Percentiles rank a stretch among this genome's conserved stretches.
These are phyloP conservation scores for Aureoboletus auriporus DNA, from an alignment of 768 basidiomycete genomes.

Conservation along the genomic window DNA sequence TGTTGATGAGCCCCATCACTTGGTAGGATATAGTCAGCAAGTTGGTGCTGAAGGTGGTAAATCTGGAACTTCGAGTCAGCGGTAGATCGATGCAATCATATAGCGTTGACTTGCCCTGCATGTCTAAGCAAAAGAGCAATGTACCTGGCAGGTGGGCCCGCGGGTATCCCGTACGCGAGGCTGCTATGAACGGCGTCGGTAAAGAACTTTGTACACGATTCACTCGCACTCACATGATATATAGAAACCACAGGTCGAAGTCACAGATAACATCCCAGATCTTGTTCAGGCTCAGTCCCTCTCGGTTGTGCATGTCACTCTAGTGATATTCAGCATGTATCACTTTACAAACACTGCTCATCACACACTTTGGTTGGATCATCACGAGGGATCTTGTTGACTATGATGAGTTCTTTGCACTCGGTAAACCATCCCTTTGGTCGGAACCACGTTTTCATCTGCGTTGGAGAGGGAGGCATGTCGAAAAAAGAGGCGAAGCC, in stretches of 20 bases:
- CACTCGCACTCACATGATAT: slow-evolving; percentile 37
- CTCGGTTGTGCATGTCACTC: slow-evolving; percentile 65
- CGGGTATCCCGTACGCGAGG: slow-evolving; percentile 51
- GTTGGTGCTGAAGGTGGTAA: slow-evolving; percentile 57
- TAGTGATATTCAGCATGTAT: neutral
- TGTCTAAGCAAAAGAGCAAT: slow-evolving; percentile 54
- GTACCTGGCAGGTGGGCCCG: slow-evolving; percentile 47
- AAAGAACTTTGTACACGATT: too few species aligned
- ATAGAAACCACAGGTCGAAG: too few species aligned
- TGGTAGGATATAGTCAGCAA: slow-evolving; percentile 56
- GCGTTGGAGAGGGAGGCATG: slow-evolving; percentile 59
- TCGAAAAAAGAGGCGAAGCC: slow-evolving; percentile 53
- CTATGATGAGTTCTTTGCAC: slow-evolving; percentile 58
- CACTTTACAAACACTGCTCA: too few species aligned
- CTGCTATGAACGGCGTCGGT: slow-evolving; percentile 30
- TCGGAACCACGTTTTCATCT: slow-evolving; percentile 54
- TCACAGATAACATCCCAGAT: slow-evolving; percentile 59
- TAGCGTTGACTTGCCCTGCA: slow-evolving; percentile 37
- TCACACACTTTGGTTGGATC: slow-evolving; percentile 52
- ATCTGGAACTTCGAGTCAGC: slow-evolving; percentile 32
- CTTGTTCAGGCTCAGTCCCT: slow-evolving; percentile 46
- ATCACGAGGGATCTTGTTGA: slow-evolving; percentile 57
- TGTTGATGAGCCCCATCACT: slow-evolving; percentile 47
- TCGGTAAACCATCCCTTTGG: slow-evolving; percentile 64
- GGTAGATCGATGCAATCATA: neutral